phyloP scores from a whole-genome alignment of 2,329 filamentous ascomycete genomes.

The Xylariomycetidae sp. region DNA sequence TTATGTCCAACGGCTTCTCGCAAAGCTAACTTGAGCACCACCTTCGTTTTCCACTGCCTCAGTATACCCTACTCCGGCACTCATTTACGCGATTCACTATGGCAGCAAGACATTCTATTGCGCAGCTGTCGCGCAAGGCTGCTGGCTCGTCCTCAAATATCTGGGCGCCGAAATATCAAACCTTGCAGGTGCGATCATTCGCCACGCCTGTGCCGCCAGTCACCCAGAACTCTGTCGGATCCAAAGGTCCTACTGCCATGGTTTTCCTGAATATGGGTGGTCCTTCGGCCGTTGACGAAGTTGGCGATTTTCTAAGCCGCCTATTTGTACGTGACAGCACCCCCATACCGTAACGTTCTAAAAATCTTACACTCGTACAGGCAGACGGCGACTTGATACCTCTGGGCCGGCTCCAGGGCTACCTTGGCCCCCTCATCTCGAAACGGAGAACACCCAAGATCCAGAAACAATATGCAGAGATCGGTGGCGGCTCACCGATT shows the following conservation, averaged over 20 bases:
- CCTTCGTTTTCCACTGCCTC: not conserved
- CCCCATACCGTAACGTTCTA: conserved; percentile 1
- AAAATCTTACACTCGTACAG: conserved; percentile 38
- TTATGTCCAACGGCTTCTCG: too few relatives aligned
- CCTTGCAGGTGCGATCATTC: conserved; percentile 39
- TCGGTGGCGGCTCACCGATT: conserved; percentile 96
- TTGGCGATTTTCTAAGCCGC: conserved; percentile 82
- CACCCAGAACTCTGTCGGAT: conserved; percentile 67
- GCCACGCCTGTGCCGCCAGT: conserved; percentile 70
- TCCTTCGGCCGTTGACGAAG: conserved; percentile 81
- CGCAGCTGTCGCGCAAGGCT: conserved; percentile 31
- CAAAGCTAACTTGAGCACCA: too few relatives aligned
- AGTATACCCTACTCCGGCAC: too few relatives aligned
- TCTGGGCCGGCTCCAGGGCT: conserved; percentile 85
- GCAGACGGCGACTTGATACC: conserved; percentile 92
- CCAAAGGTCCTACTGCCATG: conserved; percentile 87
- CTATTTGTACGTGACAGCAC: conserved; percentile 66
- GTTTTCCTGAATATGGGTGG: conserved; percentile 99
- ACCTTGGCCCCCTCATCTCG: conserved; percentile 84
- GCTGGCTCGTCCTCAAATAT: conserved; percentile 15
- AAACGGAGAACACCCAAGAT: conserved; percentile 91
- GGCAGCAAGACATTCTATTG: conserved; percentile 35
- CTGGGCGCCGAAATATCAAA: conserved; percentile 15
- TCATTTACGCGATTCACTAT: too few relatives aligned
- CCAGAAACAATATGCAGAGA: conserved; percentile 88